These are phyloP conservation scores for Pachyrhizus erosus DNA, from an alignment of 306 rosid genomes.

Conservation along the genomic window DNA sequence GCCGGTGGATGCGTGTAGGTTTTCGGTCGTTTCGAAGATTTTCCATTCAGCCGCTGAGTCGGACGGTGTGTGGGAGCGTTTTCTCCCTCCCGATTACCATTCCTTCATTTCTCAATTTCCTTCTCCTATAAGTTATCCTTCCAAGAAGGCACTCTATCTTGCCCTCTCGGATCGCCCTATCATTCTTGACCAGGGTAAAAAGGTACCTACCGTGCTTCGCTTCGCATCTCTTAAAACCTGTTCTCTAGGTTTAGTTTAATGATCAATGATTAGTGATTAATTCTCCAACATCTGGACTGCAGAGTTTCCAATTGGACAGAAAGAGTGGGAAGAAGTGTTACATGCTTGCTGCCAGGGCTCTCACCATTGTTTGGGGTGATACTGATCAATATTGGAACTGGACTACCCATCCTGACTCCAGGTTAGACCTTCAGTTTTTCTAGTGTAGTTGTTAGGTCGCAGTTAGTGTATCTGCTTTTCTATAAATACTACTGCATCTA, in stretches of 20 bases:
- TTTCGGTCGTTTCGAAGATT: slow-evolving; percentile 18
- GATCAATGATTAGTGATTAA: neutral
- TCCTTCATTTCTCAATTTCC: slow-evolving; percentile 15
- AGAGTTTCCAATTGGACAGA: slow-evolving; percentile 55
- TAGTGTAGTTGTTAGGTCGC: neutral
- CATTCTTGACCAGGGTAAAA: slow-evolving; percentile 26
- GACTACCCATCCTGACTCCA: slow-evolving; percentile 47
- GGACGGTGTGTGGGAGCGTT: slow-evolving; percentile 25
- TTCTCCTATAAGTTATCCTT: neutral
- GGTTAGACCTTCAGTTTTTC: slow-evolving; percentile 31
- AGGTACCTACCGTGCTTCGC: neutral
- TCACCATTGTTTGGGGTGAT: slow-evolving; percentile 44
- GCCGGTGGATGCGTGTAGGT: slow-evolving; percentile 3
- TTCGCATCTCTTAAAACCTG: neutral
- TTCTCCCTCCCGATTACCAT: slow-evolving; percentile 33
- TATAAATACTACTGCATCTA: too few relatives aligned
- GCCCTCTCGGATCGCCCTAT: slow-evolving; percentile 34
- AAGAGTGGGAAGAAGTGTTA: slow-evolving; percentile 53
- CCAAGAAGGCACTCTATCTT: slow-evolving; percentile 34
- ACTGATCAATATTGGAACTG: slow-evolving; percentile 49
- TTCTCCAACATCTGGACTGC: neutral
- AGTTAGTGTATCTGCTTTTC: neutral
- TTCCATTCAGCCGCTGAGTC: slow-evolving; percentile 37
- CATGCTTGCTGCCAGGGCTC: slow-evolving; percentile 57
- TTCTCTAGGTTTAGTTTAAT: neutral